Percentiles rank a stretch among this genome's conserved stretches.
These are phyloP conservation scores for Botrytis deweyae DNA, from an alignment of 2,329 filamentous ascomycete genomes.

Conservation along the genomic window DNA sequence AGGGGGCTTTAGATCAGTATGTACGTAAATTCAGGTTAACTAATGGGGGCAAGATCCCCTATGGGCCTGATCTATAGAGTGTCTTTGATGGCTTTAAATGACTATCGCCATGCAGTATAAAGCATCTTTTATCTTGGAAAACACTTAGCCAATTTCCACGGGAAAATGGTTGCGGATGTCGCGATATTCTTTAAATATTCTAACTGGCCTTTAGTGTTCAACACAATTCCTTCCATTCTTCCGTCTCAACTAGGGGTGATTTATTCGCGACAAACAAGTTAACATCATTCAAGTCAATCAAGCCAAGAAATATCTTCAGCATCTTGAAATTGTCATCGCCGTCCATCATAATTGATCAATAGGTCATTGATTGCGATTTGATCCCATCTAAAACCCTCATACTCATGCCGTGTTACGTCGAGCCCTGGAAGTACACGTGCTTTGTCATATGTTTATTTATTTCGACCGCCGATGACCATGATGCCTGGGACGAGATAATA, in stretches of 20 bases:
- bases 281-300: background rate
- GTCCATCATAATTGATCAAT: constrained; percentile 11
- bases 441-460: constrained; percentile 38
- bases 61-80: background rate
- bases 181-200: constrained; percentile 18
- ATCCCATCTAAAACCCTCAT: background rate
- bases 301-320: constrained; percentile 14
- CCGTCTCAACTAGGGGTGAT: background rate
- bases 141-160: background rate
- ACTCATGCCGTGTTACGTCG: constrained; percentile 36
- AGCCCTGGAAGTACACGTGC: constrained; percentile 28
- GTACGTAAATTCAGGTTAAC: background rate
- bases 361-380: background rate
- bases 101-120: background rate
- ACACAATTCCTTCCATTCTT: background rate
- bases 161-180: constrained; percentile 12
- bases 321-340: constrained; percentile 18
- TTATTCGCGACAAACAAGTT: background rate
- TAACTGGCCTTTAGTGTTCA: background rate
- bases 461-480: constrained; percentile 6
- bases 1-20: background rate
- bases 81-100: background rate
- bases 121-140: background rate
- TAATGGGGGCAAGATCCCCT: background rate
- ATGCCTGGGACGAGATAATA: constrained; percentile 6